Base-by-base conservation (phyloP, 345 rosid genomes). In the Murraya paniculata region DNA sequence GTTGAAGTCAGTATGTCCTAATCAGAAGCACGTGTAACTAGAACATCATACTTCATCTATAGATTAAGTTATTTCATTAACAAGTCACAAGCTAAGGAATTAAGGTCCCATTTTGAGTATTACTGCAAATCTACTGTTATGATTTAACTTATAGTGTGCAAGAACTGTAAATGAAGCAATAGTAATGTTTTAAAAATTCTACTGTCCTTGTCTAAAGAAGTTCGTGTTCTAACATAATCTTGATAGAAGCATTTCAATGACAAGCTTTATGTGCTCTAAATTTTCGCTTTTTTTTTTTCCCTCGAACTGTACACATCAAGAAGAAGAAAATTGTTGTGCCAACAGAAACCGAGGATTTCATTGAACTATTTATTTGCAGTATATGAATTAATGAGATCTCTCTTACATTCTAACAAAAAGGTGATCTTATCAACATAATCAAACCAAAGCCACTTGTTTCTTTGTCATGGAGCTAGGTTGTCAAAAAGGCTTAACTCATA, bases 1-100 rank as follows among this genome's bases (percentile, higher is more conserved):
- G 72, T 73, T 72, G 41, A 81, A 80, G 81, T 75, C 67, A 66
- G 45, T 31, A 74, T 66, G 85, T 78, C 85, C 72, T 80, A 73
- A 71, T 76, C 80, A 56, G 73, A 60, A 75, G 82, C 86, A 82
- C 87, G 78, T 81, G 57, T 18, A 6, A 18, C 85, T 56, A 71
- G 70, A 82, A 73, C 81, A 78, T 67, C 58, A 35, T 53, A 35
- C 79, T 74, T 59, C 50, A 70, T 39, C 27, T 19, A 72, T 71
- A 48, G n/a, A 77, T 61, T n/a, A 68, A 75, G 39, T 28, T 27
- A 61, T 70, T 28, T 5, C 64, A 24, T 36, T 64, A 48, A 22
- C 30, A 48, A 21, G 22, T 66, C 81, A 66, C 80, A 78, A 76
- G 76, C 75, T 24, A 59, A 38, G 56, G 31, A 64, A 70, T 48